These are phyloP conservation scores for Bruguiera parviflora DNA, from an alignment of 345 rosid genomes.

Conservation along the genomic window DNA sequence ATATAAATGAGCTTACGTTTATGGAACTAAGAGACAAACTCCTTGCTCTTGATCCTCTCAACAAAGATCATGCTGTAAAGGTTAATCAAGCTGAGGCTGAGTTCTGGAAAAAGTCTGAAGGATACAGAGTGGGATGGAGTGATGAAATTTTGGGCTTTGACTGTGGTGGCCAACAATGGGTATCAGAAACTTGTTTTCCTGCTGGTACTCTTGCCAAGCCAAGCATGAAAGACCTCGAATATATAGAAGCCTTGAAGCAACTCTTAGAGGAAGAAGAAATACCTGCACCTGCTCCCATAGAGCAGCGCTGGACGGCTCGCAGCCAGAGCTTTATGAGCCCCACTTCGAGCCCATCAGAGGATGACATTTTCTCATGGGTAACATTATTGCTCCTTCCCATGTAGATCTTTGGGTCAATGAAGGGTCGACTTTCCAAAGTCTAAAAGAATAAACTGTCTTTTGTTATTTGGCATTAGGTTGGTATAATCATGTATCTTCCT, in stretches of 20 bases:
- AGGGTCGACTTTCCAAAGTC: not conserved
- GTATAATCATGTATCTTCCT: constrained; percentile 99
- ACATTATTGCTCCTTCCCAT: constrained; percentile 6
- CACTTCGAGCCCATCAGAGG: constrained; percentile 69
- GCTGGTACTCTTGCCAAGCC: constrained; percentile 87
- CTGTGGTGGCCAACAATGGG: constrained; percentile 99
- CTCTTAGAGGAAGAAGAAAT: constrained; percentile 74
- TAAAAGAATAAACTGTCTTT: not conserved
- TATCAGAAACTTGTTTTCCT: constrained; percentile 93
- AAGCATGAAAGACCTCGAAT: constrained; percentile 88
- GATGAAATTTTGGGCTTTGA: constrained; percentile 97
- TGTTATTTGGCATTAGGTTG: constrained; percentile 52
- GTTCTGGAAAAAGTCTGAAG: constrained; percentile 95
- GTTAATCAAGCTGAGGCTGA: constrained; percentile 92
- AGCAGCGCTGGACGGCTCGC: constrained; percentile 91
- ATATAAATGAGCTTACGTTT: constrained; percentile 66
- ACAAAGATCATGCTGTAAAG: constrained; percentile 65
- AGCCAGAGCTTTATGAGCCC: constrained; percentile 89
- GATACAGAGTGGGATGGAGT: constrained; percentile 94
- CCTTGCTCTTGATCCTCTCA: constrained; percentile 90
- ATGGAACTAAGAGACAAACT: constrained; percentile 91
- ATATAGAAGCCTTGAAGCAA: constrained; percentile 71
- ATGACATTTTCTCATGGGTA: constrained; percentile 94
- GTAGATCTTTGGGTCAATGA: not conserved
- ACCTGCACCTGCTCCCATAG: constrained; percentile 90